Evolutionary conservation across 176 grass and related monocot genomes (phyloP).

Genomic region (Avena atlantica): DNA sequence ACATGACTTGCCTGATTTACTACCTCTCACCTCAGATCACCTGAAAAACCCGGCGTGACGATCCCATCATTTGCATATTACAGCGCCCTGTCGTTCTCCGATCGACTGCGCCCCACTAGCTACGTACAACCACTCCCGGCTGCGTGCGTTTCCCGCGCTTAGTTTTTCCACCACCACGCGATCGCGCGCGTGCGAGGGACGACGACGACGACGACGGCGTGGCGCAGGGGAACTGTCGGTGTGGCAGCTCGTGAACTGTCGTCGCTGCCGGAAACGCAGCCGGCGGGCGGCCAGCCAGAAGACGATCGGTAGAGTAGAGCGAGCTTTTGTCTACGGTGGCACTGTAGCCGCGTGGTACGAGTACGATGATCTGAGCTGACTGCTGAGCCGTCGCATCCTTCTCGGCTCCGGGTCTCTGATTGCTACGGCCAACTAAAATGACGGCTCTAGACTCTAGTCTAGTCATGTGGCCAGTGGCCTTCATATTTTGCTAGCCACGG

Average conservation of each 20-base stretch:
- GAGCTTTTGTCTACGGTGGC: not conserved
- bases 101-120: constrained; percentile 32
- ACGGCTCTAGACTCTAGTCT: not conserved
- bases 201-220: not conserved
- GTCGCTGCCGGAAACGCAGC: constrained; percentile 18
- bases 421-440: constrained; percentile 27
- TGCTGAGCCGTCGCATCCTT: constrained; percentile 14
- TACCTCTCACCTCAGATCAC: not conserved
- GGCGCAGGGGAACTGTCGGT: not conserved
- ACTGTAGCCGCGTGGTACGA: not conserved
- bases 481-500: constrained; percentile 12
- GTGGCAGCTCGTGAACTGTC: constrained; percentile 4
- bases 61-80: constrained; percentile 43
- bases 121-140: not conserved
- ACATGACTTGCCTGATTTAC: not conserved
- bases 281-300: constrained; percentile 4
- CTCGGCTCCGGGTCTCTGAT: constrained; percentile 14
- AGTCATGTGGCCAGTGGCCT: constrained; percentile 20
- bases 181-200: not conserved
- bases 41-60: constrained; percentile 40
- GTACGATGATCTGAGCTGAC: constrained; percentile 28
- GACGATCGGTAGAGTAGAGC: not conserved
- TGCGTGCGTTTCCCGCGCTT: constrained; percentile 1
- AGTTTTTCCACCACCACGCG: not conserved
- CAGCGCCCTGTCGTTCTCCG: constrained; percentile 42